Base-by-base conservation (phyloP, 306 rosid species). In the Hippophae rhamnoides region DNA sequence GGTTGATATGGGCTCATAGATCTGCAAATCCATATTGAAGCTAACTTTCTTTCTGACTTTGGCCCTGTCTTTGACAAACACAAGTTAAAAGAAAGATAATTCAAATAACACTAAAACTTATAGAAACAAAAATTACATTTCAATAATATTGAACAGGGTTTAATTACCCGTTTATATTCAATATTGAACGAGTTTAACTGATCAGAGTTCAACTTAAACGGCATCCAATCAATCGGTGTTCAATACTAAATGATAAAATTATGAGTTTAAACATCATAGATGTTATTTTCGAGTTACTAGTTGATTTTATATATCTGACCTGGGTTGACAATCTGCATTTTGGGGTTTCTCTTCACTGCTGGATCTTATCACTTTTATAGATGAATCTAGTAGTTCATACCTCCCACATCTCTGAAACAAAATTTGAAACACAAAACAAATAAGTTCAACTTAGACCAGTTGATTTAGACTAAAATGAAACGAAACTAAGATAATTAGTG, bases 41-140 rank as follows among this genome's bases (percentile, higher is more conserved):
- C 84, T 82, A 44, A 92, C 99, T 75, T 92, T 92, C 84, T 92
- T 92, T 64, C 77, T 79, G 81, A 58, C 60, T 69, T 75, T 85
- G 0, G 64, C 41, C 70, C 74, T 74, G 41, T 74, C 78, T 72
- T 93, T 86, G 38, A 72, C 61, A 69, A 61, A 65, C 62, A 72
- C 26, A 63, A 63, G 47, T 10, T 63, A 61, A 10, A 62, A 60
- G 64, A 4, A 31, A 31, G 38, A 4, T 31, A 31, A 0, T 1
- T 31, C 38, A 31, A 31, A 31, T 2, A 31, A 31, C 3, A 2
- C 38, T 31, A 31, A 31, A 31, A 31, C 38, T 4, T 31, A 31
- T 31, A 31, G 1, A 0, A 2, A 31, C 38, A 31, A 31, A 4
- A 31, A 31, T 31, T 31, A 31, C 3, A 31, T 31, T 4, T 1